Percentiles rank a stretch among this genome's conserved stretches.
Conservation (phyloP, 2,329 filamentous ascomycete species). For the Sarocladiaceae sp. region DNA sequence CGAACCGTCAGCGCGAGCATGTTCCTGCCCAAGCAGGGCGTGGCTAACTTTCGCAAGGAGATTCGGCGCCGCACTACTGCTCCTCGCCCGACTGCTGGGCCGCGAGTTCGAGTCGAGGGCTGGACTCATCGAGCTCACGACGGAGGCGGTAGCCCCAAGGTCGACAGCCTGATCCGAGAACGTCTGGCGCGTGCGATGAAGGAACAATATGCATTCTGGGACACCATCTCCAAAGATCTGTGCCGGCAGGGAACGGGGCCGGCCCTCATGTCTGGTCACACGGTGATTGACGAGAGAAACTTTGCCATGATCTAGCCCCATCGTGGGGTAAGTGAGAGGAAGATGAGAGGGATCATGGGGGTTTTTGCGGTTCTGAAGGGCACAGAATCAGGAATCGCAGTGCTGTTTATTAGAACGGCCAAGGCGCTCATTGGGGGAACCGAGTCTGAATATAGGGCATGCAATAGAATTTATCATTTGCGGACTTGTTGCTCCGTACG, state of each 20-base stretch:
- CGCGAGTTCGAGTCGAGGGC: not conserved
- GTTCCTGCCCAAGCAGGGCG: conserved; percentile 42
- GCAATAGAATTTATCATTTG: too few species aligned
- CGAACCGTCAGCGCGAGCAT: conserved; percentile 49
- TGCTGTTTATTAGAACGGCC: too few species aligned
- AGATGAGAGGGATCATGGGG: not conserved
- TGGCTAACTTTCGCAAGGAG: conserved; percentile 39
- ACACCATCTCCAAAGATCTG: conserved; percentile 30
- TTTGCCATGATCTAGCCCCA: conserved; percentile 17
- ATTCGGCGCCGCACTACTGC: conserved; percentile 4
- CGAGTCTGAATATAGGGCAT: too few species aligned
- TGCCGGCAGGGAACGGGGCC: conserved; percentile 27
- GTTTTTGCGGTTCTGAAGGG: not conserved
- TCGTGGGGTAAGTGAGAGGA: too few species aligned
- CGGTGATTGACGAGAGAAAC: conserved; percentile 32
- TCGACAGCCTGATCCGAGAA: not conserved
- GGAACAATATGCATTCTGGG: conserved; percentile 29
- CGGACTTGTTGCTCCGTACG: too few species aligned
- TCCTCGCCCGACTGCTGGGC: not conserved
- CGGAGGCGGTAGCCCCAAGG: too few species aligned
- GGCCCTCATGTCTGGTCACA: conserved; percentile 29
- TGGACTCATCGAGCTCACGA: not conserved
- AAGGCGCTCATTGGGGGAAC: too few species aligned
- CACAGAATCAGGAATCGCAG: too few species aligned
- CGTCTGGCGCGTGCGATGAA: conserved; percentile 18